These are phyloP conservation scores for Xylariaceae sp. DNA, from an alignment of 2,329 filamentous ascomycete genomes.

Conservation along the genomic window DNA sequence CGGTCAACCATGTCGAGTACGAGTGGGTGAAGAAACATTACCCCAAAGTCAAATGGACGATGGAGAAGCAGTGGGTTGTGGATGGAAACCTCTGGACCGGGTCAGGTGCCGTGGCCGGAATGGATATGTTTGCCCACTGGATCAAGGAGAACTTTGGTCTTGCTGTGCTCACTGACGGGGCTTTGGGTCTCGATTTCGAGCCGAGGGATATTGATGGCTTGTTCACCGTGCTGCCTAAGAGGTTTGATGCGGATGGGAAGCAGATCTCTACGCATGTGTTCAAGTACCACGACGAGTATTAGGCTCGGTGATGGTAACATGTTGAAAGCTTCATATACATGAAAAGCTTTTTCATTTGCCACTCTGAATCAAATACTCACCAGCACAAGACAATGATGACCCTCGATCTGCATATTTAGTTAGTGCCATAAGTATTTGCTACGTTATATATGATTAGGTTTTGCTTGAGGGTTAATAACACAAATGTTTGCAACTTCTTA, in stretches of 20 bases:
- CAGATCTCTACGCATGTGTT: slow-evolving; percentile 21
- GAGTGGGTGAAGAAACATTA: slow-evolving; percentile 20
- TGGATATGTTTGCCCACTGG: slow-evolving; percentile 24
- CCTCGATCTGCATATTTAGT: too few species aligned
- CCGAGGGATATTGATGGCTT: slow-evolving; percentile 18
- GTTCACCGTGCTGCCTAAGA: slow-evolving; percentile 20
- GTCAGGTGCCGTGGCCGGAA: slow-evolving; percentile 19
- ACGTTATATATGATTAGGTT: too few species aligned
- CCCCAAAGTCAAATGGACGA: slow-evolving; percentile 20
- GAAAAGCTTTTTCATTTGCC: too few species aligned
- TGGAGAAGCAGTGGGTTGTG: slow-evolving; percentile 21
- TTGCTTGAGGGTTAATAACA: too few species aligned
- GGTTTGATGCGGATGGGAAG: slow-evolving; percentile 14
- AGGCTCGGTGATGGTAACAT: too few species aligned
- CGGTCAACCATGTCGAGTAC: slow-evolving; percentile 16
- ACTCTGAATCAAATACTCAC: too few species aligned
- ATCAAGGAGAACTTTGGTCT: slow-evolving; percentile 14
- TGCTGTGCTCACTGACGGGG: slow-evolving; percentile 13
- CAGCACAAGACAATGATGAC: too few species aligned
- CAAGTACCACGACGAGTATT: slow-evolving; percentile 19
- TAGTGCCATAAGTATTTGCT: too few species aligned
- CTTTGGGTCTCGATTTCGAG: slow-evolving; percentile 18
- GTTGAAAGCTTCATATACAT: too few species aligned
- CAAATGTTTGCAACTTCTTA: too few species aligned
- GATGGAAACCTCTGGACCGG: slow-evolving; percentile 24